Base-by-base conservation (phyloP, 169 alveolate species). In the Plasmodium blacklocki region DNA sequence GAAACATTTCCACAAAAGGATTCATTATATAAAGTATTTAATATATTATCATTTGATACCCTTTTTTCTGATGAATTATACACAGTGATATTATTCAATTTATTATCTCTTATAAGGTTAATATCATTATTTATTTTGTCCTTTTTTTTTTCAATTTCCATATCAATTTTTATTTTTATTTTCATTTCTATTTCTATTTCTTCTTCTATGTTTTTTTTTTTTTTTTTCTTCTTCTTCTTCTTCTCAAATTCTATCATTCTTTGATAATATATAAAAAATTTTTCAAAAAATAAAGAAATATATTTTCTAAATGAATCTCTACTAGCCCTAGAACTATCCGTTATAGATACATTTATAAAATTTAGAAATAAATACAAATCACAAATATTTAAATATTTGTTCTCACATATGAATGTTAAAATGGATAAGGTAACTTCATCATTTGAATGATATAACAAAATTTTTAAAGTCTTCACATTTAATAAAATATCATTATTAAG, bases 301-400 rank as follows among this genome's bases (percentile, higher is more conserved):
- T 86, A 86, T 45, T 86, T 86, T 64, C 58, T 86, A 60, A 72
- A 86, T 39, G 92, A 63, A 72, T 86, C 92, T 54, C 88, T 60
- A 50, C 88, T 73, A 2, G 75, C 62, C 59, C 92, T 71, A 32
- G 92, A 60, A 23, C 71, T 86, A 23, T 73, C 52, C n/a, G 23
- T 86, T 71, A 86, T 86, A 26, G 92, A 72, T 14, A 73, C 72
- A 19, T 14, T 71, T 86, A 86, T 72, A 72, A 86, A 86, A 2
- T 76, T 50, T 60, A 64, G 45, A 67, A 86, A 86, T 23, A 86
- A 56, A 62, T 71, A 86, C 26, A 86, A 60, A 14, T 86, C 92
- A 43, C 92, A 71, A 14, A 86, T 29, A 56, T 86, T 86, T 47
- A 86, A 67, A 86, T 86, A 86, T 73, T 86, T 86, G 71, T 73